Evolutionary conservation across 2,329 filamentous ascomycete genomes (phyloP), one percentile per base, ranked within the genome.

Genomic region (Rutstroemia sp.): DNA sequence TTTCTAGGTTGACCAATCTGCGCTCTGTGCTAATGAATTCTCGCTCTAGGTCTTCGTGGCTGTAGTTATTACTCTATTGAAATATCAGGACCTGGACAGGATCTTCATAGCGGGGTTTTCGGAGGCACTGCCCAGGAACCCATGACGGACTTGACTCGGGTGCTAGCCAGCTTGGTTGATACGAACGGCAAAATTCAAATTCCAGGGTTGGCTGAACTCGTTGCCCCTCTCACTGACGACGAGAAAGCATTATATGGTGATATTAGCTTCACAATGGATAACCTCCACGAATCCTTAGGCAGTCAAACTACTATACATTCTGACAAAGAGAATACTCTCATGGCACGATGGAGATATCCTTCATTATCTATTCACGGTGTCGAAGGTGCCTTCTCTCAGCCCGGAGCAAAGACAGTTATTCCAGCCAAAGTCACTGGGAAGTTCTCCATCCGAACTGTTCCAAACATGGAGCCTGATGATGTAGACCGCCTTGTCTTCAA

Each of bases 61-160:
- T 95, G 89, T 84, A 97, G 95, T 78, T 99, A 99, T 81, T 99
- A 97, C 78, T 89, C 87, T 52, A 75, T 99, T 64, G 88, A 94
- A 73, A 78, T 99, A 61, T 91, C 88, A 8, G 94, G 94, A 0
- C 94, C 94, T 10, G 94, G 86, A 42, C 89, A 92, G 64, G 94
- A 99, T 72, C 80, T 99, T 60, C 94, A 99, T 80, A 95, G 89
- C 68, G 94, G 94, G 72, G 92, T 99, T 44, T 99, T 96, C 70
- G 94, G 94, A 64, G 94, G 94, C 63, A 92, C 92, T 49, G 91
- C 91, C 7, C 92, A 97, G 72, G 94, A 99, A 78, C 94, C 94
- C 63, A 99, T 99, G 94, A 97, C 92, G 17, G 94, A 99, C 71
- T 77, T 99, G 51, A 83, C 94, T 58, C 84, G 86, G 60, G 76